Percentiles rank a stretch among this genome's conserved stretches.
Evolutionary conservation across 2,329 filamentous ascomycete genomes (phyloP).

Genomic region (Diaporthe vaccinii): DNA sequence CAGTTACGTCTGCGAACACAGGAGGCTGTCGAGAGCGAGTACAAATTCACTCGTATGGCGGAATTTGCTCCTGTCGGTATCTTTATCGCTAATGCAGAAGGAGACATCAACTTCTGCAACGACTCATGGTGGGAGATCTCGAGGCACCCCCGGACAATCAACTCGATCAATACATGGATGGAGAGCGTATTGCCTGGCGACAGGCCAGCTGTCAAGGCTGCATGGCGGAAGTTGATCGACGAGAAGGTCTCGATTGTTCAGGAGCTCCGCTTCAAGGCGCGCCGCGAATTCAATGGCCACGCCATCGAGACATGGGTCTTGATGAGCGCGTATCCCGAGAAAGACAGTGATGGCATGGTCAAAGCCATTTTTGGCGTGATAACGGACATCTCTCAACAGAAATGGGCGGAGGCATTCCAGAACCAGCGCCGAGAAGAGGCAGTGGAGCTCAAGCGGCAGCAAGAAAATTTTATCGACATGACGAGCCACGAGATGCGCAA

Average conservation of each 20-base stretch:
- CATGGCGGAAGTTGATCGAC: slow-evolving; percentile 74
- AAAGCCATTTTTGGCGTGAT: slow-evolving; percentile 86
- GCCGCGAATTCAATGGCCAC: slow-evolving; percentile 71
- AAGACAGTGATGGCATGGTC: slow-evolving; percentile 71
- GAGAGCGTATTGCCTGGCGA: slow-evolving; percentile 79
- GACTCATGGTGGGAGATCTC: slow-evolving; percentile 84
- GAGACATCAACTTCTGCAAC: slow-evolving; percentile 84
- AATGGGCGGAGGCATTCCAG: slow-evolving; percentile 86
- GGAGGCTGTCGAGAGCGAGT: slow-evolving; percentile 77
- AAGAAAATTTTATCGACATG: slow-evolving; percentile 81
- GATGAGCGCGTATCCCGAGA: slow-evolving; percentile 82
- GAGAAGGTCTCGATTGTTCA: slow-evolving; percentile 75
- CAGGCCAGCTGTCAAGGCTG: slow-evolving; percentile 65
- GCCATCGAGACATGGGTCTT: slow-evolving; percentile 81
- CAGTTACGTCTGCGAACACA: slow-evolving; percentile 77
- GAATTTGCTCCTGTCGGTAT: slow-evolving; percentile 88
- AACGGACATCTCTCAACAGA: slow-evolving; percentile 88
- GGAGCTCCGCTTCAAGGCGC: slow-evolving; percentile 82
- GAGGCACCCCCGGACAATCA: slow-evolving; percentile 70
- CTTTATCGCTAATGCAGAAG: slow-evolving; percentile 82
- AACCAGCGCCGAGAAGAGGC: slow-evolving; percentile 84
- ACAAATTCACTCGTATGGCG: slow-evolving; percentile 86
- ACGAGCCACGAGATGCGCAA: slow-evolving; percentile 84
- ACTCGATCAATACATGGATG: slow-evolving; percentile 77
- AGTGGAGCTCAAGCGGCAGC: slow-evolving; percentile 81